Evolutionary conservation across 2,329 filamentous ascomycete species (phyloP).

Genomic region (Clathrospora elynae): DNA sequence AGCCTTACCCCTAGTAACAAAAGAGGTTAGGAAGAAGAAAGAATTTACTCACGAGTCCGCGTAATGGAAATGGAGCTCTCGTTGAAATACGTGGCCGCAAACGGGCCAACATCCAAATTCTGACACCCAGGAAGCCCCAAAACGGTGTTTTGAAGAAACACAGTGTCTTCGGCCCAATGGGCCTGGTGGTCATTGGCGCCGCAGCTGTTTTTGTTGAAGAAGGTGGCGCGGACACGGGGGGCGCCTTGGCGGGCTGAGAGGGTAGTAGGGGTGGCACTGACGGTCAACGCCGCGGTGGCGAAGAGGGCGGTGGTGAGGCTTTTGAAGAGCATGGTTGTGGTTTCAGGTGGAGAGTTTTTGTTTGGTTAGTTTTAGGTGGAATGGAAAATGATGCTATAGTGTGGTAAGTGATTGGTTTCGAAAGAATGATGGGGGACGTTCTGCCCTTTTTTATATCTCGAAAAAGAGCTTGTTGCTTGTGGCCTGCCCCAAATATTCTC

Average conservation of each 20-base stretch:
- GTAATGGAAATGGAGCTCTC: constrained; percentile 11
- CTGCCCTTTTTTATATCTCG: not conserved
- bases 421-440: not conserved
- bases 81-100: constrained; percentile 12
- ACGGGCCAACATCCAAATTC: constrained; percentile 13
- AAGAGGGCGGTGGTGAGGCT: constrained; percentile 8
- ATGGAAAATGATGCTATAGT: not conserved
- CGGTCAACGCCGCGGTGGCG: constrained; percentile 3
- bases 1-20: too few species aligned
- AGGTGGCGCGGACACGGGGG: constrained; percentile 16
- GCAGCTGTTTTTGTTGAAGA: constrained; percentile 12
- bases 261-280: constrained; percentile 7
- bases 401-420: not conserved
- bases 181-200: too few species aligned
- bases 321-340: constrained; percentile 9
- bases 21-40: too few species aligned
- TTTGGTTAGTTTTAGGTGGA: not conserved
- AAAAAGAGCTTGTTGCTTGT: not conserved
- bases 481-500: too few species aligned
- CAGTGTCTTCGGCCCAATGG: constrained; percentile 13
- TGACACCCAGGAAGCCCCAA: constrained; percentile 9
- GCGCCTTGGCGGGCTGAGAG: constrained; percentile 8
- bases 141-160: constrained; percentile 10
- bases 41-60: not conserved
- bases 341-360: not conserved